phyloP scores from a whole-genome alignment of 139 green algal genomes.

The Eudorina sp. region DNA sequence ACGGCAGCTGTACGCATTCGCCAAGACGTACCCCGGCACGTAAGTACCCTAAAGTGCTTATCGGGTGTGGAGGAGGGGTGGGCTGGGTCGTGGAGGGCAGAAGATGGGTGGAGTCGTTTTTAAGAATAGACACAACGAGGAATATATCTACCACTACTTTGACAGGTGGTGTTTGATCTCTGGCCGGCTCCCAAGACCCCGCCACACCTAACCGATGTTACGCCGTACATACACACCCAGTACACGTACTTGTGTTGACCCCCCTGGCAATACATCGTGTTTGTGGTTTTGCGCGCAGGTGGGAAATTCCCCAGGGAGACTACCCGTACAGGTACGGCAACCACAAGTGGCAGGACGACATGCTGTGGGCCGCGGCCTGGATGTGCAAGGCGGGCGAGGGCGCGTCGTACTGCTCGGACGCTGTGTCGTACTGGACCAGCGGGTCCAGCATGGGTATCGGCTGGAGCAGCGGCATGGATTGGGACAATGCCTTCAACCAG shows the following conservation, averaged over 20 bases:
- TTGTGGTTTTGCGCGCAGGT: not conserved
- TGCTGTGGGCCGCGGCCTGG: constrained; percentile 21
- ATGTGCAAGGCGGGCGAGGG: constrained; percentile 10
- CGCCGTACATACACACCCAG: too few species aligned
- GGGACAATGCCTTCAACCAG: constrained; percentile 38
- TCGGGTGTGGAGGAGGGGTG: too few species aligned
- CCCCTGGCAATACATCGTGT: too few species aligned
- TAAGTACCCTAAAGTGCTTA: too few species aligned
- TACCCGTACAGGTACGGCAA: constrained; percentile 32
- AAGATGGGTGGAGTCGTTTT: too few species aligned
- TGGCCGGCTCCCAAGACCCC: too few species aligned
- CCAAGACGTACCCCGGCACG: constrained; percentile 51
- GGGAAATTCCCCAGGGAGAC: constrained; percentile 15
- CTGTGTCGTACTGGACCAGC: not conserved
- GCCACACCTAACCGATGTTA: too few species aligned
- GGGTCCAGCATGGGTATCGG: constrained; percentile 2
- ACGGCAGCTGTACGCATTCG: constrained; percentile 58
- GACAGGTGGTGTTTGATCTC: too few species aligned
- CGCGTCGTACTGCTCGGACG: constrained; percentile 5
- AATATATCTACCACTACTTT: too few species aligned
- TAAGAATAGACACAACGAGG: too few species aligned
- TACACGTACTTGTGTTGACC: too few species aligned
- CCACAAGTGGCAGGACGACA: constrained; percentile 37
- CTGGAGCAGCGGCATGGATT: constrained; percentile 3
- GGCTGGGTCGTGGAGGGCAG: too few species aligned